Evolutionary conservation across 208 protist species (phyloP), one percentile per base, ranked within the genome.

Genomic region (Acanthamoeba royreba): DNA sequence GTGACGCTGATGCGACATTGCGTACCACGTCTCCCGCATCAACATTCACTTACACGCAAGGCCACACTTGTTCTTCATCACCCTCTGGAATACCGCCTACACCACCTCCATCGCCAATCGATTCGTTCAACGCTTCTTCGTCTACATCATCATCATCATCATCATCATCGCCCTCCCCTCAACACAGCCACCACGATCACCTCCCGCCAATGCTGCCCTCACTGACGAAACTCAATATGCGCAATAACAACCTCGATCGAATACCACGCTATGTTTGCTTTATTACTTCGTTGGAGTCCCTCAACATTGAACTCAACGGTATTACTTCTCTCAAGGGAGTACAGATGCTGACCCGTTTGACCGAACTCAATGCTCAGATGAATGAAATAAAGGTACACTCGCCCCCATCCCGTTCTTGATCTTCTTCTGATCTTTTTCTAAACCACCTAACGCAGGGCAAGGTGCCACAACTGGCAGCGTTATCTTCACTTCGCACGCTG

Each of bases 211-310:
- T 88, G 79, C 8, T 88, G 43, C 79, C 79, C n/a, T 88, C 79
- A 22, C n/a, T 88, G 49, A 52, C 17, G 79, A 11, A 31, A 33
- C 79, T 88, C 40, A 88, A 35, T n/a, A 40, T 88, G n/a, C 38
- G 79, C 1, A 88, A 88, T 46, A 88, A 88, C 45, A 88, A 88
- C 45, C 79, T 88, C 11, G 79, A 88, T 28, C 79, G 79, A 22
- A 61, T 88, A 8, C 79, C 79, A 19, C 79, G 79, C 79, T 88
- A 63, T 35, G 79, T 88, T n/a, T 88, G 79, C 49, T 63, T 28
- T 46, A 28, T 88, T 5, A 28, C 15, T 11, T 88, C 79, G 47
- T 46, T 88, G 33, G 43, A 61, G 47, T 88, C 47, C 11, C 45
- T 88, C 25, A 13, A 88, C 49, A 52, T 88, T 13, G 79, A 88